Base-by-base conservation (phyloP, 1,284 basidiomycete species). In the Cystobasidium sp. region DNA sequence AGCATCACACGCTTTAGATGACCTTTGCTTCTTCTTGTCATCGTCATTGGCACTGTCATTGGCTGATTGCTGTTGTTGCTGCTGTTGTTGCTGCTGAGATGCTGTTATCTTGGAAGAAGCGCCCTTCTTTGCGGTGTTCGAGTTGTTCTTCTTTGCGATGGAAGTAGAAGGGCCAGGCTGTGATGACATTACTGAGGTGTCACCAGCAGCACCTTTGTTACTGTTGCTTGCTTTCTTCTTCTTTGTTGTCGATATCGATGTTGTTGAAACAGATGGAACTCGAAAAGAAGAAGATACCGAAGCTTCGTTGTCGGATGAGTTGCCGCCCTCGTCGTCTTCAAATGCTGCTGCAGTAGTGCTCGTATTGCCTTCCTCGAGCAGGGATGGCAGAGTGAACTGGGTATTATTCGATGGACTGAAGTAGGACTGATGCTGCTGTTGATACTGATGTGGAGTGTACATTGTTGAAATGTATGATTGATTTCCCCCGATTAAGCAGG, bases 11-110 rank as follows among this genome's bases (percentile, higher is more conserved):
- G 69, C 69, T 61, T 71, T 71, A 16, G 46, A 52, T 14, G 59
- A 63, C 37, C 69, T 51, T n/a, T 66, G 69, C 61, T 71, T 71
- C 69, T 71, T 71, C 69, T 64, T 71, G 61, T 70, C 68, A 14
- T 70, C 68, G 47, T 71, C 69, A 18, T 51, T 41, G 24, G 41
- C 69, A 18, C 47, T 51, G 31, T 62, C 66, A 8, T 41, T 39
- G 52, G 55, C 31, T 58, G 66, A 37, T 5, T 68, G 41, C 22
- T 51, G 62, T 37, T 55, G 31, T 16, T 56, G 55, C 41, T 68
- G 66, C 53, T 58, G 53, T 10, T 18, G 31, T 46, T 58, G 49
- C 49, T 66, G 16, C 46, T n/a, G n/a, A 24, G 47, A 14, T 53
- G 16, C n/a, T n/a, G 20, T 53, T 31, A 31, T 31, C 31, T 31